Evolutionary conservation across 2,329 filamentous ascomycete genomes (phyloP).

Genomic region (Neofusicoccum sp.): DNA sequence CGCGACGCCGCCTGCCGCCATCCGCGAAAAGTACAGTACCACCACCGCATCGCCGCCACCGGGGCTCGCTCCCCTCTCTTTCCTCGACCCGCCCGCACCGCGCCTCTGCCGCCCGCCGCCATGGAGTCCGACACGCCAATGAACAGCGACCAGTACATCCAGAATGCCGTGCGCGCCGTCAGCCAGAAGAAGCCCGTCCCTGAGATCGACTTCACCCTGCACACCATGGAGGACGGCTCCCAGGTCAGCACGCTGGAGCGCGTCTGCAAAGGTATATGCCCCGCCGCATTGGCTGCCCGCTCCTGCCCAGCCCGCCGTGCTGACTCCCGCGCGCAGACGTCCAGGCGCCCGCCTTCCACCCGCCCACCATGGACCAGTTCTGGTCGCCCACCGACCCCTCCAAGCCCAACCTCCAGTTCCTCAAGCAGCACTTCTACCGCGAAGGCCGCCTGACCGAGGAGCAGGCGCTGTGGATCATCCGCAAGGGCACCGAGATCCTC

Average conservation of each 20-base stretch:
- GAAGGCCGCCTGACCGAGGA: conserved; percentile 96
- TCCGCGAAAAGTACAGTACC: conserved; percentile 6
- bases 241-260: conserved; percentile 94
- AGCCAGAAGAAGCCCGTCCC: conserved; percentile 92
- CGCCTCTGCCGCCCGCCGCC: conserved; percentile 17
- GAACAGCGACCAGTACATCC: conserved; percentile 54
- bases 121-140: conserved; percentile 36
- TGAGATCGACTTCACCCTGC: conserved; percentile 97
- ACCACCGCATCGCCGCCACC: background rate
- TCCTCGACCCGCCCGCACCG: background rate
- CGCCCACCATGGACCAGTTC: conserved; percentile 92
- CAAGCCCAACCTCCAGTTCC: conserved; percentile 89
- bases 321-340: conserved; percentile 65
- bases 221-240: conserved; percentile 95
- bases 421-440: conserved; percentile 98
- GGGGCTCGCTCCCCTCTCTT: conserved; percentile 3
- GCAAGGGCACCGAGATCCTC: conserved; percentile 81
- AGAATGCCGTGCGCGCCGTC: conserved; percentile 89
- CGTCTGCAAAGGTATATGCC: conserved; percentile 89
- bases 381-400: conserved; percentile 79
- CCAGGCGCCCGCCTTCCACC: conserved; percentile 91
- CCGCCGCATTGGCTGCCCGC: conserved; percentile 20
- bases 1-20: background rate
- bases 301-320: conserved; percentile 21
- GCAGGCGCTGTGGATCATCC: conserved; percentile 94